Conservation (phyloP, 2,329 filamentous ascomycete species). For the Akanthomyces dipterigenus region DNA sequence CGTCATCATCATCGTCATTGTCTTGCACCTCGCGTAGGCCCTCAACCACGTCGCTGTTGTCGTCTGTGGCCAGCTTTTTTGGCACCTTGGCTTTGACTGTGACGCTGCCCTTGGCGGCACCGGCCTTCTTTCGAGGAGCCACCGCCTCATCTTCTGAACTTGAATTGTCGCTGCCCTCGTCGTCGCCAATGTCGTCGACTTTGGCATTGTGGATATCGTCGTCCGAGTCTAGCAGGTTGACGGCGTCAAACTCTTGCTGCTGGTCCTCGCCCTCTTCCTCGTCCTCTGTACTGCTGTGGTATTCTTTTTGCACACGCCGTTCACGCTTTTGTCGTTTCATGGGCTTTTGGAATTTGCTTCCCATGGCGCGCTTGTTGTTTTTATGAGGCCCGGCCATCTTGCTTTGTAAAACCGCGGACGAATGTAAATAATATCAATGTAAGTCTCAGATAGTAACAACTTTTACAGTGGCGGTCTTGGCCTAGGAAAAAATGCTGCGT, state of each 20-base stretch:
- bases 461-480: neutral
- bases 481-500: constrained; percentile 2
- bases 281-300: constrained; percentile 48
- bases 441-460: neutral
- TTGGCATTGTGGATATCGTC: constrained; percentile 48
- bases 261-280: constrained; percentile 32
- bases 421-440: neutral
- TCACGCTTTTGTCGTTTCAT: constrained; percentile 45
- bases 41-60: constrained; percentile 27
- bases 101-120: constrained; percentile 22
- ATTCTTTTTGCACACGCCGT: constrained; percentile 33
- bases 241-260: constrained; percentile 39
- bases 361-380: constrained; percentile 29
- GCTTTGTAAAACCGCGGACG: neutral
- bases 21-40: constrained; percentile 19
- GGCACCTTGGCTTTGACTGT: constrained; percentile 22
- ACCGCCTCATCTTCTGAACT: constrained; percentile 31
- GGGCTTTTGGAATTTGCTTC: constrained; percentile 31
- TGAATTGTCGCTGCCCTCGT: constrained; percentile 28
- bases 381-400: constrained; percentile 27
- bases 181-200: constrained; percentile 42
- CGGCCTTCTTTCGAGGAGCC: constrained; percentile 22
- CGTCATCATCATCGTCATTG: constrained; percentile 15
- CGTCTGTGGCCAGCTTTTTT: constrained; percentile 26
- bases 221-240: constrained; percentile 51